These are phyloP conservation scores for Chernovozyma sophiae-reginae DNA, from an alignment of 1,139 yeast species.

Conservation along the genomic window DNA sequence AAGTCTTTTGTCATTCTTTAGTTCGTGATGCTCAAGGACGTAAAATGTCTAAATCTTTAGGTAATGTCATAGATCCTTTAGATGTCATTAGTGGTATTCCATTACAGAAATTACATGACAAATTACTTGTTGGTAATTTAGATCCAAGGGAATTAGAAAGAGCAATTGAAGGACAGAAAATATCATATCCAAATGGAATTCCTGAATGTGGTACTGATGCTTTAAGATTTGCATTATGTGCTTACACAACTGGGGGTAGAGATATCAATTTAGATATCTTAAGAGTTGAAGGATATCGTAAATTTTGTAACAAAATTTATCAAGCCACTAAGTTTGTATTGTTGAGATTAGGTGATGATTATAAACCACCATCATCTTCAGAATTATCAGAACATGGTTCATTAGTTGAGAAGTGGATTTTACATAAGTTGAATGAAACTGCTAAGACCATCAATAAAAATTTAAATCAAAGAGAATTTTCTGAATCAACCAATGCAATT, in stretches of 20 bases:
- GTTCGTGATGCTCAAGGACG: conserved; percentile 99
- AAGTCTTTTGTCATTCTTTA: conserved; percentile 96
- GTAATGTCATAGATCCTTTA: conserved; percentile 93
- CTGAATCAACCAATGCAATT: conserved; percentile 79
- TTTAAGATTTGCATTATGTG: conserved; percentile 94
- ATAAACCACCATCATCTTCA: conserved; percentile 66
- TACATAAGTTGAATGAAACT: conserved; percentile 76
- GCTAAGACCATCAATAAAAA: conserved; percentile 61
- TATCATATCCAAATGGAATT: conserved; percentile 92
- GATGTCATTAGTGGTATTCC: conserved; percentile 90
- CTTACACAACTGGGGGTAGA: conserved; percentile 98
- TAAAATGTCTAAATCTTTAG: conserved; percentile 96
- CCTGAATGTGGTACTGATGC: conserved; percentile 99
- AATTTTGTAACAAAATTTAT: conserved; percentile 98
- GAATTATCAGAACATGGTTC: conserved; percentile 76
- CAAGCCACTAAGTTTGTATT: conserved; percentile 97
- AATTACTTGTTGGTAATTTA: conserved; percentile 75
- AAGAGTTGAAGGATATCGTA: conserved; percentile 98
- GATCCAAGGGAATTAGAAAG: conserved; percentile 85
- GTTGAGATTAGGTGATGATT: conserved; percentile 88
- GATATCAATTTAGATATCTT: conserved; percentile 94
- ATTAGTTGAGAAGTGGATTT: conserved; percentile 94
- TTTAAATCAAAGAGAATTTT: conserved; percentile 82
- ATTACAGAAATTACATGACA: conserved; percentile 73
- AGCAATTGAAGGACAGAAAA: conserved; percentile 85